phyloP scores from a whole-genome alignment of 2,329 filamentous ascomycete genomes.

The Colletotrichum limetticola region DNA sequence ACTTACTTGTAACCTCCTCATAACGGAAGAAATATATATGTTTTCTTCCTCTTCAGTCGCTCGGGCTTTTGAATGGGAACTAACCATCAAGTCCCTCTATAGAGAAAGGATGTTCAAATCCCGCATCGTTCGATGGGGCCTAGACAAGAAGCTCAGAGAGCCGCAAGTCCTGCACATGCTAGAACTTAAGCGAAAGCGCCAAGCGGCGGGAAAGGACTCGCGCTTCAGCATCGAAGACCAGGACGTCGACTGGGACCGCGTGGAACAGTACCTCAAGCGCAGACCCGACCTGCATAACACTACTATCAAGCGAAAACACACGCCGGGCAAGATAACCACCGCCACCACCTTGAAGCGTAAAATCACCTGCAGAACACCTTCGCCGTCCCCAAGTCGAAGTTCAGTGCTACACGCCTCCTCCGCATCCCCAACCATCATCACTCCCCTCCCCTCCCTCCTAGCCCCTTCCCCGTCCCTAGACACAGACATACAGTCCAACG shows the following conservation, averaged over 20 bases:
- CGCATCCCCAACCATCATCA: not conserved
- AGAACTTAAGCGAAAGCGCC: not conserved
- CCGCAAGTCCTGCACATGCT: not conserved
- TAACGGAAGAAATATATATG: too few relatives aligned
- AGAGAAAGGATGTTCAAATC: not conserved
- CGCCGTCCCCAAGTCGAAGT: not conserved
- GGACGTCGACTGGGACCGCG: constrained; percentile 2
- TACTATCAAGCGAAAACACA: not conserved
- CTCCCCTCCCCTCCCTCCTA: not conserved
- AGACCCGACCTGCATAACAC: constrained; percentile 1
- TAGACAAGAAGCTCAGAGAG: not conserved
- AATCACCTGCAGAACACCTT: not conserved
- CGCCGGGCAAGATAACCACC: not conserved
- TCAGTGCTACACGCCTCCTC: too few relatives aligned
- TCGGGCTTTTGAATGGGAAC: too few relatives aligned
- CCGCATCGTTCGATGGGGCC: not conserved
- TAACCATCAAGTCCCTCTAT: not conserved
- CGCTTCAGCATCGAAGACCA: constrained; percentile 10
- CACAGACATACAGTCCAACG: not conserved
- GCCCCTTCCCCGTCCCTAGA: not conserved
- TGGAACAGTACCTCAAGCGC: not conserved
- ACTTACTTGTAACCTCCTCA: too few relatives aligned
- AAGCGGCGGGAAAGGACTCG: not conserved
- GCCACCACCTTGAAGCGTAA: not conserved
- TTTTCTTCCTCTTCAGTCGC: too few relatives aligned